Conservation (phyloP, 2,329 filamentous ascomycete species). For the Hortaea sp. region DNA sequence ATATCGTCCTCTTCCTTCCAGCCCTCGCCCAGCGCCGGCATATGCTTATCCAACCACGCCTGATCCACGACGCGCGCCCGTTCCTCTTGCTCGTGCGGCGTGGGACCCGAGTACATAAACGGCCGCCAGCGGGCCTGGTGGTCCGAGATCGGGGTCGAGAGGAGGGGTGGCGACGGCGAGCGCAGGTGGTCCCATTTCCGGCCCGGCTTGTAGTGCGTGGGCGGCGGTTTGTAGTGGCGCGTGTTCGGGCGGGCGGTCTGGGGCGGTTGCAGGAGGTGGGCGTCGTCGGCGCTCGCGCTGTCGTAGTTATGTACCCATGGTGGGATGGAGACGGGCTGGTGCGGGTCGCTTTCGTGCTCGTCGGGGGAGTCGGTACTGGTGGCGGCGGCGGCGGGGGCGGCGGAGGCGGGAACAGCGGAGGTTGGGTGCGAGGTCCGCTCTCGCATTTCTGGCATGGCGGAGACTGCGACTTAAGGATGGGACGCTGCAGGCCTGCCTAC, state of each 20-base stretch:
- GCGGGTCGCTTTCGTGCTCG: constrained; percentile 14
- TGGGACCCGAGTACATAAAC: constrained; percentile 28
- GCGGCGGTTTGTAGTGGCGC: constrained; percentile 17
- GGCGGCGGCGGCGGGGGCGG: neutral
- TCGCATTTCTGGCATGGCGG: constrained; percentile 15
- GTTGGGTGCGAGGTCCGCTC: constrained; percentile 8
- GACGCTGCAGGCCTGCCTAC: constrained; percentile 1
- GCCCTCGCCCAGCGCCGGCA: constrained; percentile 34
- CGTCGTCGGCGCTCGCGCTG: constrained; percentile 7
- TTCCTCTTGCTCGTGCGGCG: constrained; percentile 18
- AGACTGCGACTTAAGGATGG: neutral
- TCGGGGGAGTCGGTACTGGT: neutral
- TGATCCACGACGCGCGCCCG: constrained; percentile 28
- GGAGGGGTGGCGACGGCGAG: constrained; percentile 23
- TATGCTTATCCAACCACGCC: constrained; percentile 40
- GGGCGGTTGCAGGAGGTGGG: constrained; percentile 2
- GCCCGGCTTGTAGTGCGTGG: constrained; percentile 22
- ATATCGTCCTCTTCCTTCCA: constrained; percentile 49
- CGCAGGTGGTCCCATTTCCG: constrained; percentile 27
- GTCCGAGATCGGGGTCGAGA: constrained; percentile 23
- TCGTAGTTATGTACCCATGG: constrained; percentile 28
- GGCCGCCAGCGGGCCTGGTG: constrained; percentile 25
- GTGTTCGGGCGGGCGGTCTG: constrained; percentile 7
- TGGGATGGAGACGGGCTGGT: constrained; percentile 20
- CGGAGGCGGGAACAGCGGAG: constrained; percentile 2